Conservation (phyloP, 2,329 filamentous ascomycete species). For the Verticillium longisporum region DNA sequence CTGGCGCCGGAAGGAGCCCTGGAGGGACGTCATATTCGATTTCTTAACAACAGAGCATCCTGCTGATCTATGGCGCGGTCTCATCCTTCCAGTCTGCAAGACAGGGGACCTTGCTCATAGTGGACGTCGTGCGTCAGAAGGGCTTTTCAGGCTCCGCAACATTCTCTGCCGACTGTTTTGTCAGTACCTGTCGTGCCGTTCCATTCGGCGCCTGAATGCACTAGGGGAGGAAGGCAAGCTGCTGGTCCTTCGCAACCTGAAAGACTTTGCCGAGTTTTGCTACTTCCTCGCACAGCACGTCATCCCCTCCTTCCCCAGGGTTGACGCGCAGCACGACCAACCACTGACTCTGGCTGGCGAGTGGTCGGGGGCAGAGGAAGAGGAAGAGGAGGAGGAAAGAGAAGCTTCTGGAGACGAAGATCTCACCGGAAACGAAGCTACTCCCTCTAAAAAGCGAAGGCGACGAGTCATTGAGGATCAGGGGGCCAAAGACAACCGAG, state of each 20-base stretch:
- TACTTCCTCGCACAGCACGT: constrained; percentile 15
- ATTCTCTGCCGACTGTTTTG: constrained; percentile 8
- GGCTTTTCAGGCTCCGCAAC: background rate
- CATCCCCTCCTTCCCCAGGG: constrained; percentile 5
- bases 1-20: constrained; percentile 11
- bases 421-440: constrained; percentile 10
- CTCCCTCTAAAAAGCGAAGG: constrained; percentile 36
- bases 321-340: constrained; percentile 2
- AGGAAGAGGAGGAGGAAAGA: too few relatives aligned
- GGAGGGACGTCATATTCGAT: constrained; percentile 17
- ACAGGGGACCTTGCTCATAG: background rate
- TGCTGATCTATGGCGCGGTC: constrained; percentile 18
- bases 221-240: constrained; percentile 14
- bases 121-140: background rate
- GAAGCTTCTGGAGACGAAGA: constrained; percentile 8
- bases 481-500: constrained; percentile 45
- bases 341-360: background rate
- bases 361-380: constrained; percentile 5
- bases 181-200: constrained; percentile 1
- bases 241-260: constrained; percentile 16
- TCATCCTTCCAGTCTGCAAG: constrained; percentile 12
- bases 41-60: constrained; percentile 6
- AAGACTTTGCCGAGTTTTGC: constrained; percentile 21
- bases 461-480: constrained; percentile 37
- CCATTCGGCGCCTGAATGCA: constrained; percentile 2